These are phyloP conservation scores for Vigna angularis DNA, from an alignment of 306 rosid species.

Conservation along the genomic window DNA sequence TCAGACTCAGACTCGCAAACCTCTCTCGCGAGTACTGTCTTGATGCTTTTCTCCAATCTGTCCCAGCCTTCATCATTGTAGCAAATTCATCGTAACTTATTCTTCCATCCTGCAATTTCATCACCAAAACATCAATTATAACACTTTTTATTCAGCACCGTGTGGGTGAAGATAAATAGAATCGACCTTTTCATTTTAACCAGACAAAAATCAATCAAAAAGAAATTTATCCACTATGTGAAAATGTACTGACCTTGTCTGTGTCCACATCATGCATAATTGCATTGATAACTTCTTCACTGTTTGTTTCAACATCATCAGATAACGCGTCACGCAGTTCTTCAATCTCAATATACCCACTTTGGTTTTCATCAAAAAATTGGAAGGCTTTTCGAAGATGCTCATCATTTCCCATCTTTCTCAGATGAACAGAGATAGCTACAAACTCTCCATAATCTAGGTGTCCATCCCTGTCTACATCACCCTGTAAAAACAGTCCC, in stretches of 20 bases:
- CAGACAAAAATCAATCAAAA: neutral
- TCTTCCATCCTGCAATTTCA: slow-evolving; percentile 77
- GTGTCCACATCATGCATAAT: slow-evolving; percentile 93
- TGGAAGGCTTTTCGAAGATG: slow-evolving; percentile 88
- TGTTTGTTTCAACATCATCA: slow-evolving; percentile 63
- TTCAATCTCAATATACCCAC: slow-evolving; percentile 80
- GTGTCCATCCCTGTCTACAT: slow-evolving; percentile 83
- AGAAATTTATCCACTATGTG: neutral
- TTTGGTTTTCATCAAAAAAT: slow-evolving; percentile 79
- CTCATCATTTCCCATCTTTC: slow-evolving; percentile 78
- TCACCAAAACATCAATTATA: slow-evolving; percentile 24
- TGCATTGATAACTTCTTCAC: slow-evolving; percentile 80
- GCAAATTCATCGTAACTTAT: slow-evolving; percentile 91
- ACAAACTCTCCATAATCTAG: slow-evolving; percentile 90
- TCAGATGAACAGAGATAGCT: slow-evolving; percentile 86
- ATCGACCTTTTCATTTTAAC: slow-evolving; percentile 8
- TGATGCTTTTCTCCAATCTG: slow-evolving; percentile 99
- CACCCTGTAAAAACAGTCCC: slow-evolving; percentile 75
- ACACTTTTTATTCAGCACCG: neutral
- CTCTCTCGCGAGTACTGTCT: slow-evolving; percentile 95
- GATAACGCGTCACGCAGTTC: slow-evolving; percentile 71
- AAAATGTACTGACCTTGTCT: slow-evolving; percentile 73
- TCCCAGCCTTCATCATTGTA: slow-evolving; percentile 96
- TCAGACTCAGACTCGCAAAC: slow-evolving; percentile 80
- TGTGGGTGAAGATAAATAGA: neutral